Conservation (phyloP, 768 basidiomycete species). For the Hortiboletus flavorubellus region DNA sequence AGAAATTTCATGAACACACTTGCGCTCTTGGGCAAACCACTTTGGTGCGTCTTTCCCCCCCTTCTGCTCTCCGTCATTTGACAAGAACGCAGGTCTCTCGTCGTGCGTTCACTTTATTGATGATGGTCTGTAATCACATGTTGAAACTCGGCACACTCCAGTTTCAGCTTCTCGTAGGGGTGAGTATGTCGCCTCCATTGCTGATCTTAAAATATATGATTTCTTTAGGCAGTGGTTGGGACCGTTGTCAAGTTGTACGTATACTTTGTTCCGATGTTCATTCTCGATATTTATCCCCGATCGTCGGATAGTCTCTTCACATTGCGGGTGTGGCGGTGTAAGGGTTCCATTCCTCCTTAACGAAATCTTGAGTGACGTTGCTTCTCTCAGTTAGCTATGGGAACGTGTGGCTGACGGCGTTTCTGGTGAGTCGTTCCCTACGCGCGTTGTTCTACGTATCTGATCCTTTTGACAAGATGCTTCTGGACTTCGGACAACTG, state of each 20-base stretch:
- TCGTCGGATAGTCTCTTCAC: conserved; percentile 44
- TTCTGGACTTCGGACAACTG: conserved; percentile 49
- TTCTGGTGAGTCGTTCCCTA: conserved; percentile 39
- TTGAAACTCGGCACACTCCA: conserved; percentile 6
- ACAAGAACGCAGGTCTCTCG: conserved; percentile 43
- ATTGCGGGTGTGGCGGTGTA: conserved; percentile 63
- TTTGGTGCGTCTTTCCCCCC: conserved; percentile 38
- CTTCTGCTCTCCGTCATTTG: conserved; percentile 1
- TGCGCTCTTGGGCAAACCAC: conserved; percentile 37
- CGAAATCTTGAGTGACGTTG: not conserved
- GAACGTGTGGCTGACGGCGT: conserved; percentile 43
- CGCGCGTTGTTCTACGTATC: not conserved
- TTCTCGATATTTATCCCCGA: not conserved
- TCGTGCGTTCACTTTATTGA: conserved; percentile 33
- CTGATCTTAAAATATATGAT: not conserved
- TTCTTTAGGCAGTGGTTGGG: conserved; percentile 47
- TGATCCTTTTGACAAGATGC: conserved; percentile 32
- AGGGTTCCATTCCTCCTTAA: conserved; percentile 14
- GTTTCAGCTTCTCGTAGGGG: conserved; percentile 45
- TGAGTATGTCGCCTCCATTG: conserved; percentile 16
- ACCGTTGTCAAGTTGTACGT: conserved; percentile 55
- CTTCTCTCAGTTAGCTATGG: conserved; percentile 49
- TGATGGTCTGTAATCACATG: conserved; percentile 5
- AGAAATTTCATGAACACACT: conserved; percentile 41
- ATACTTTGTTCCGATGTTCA: not conserved